Evolutionary conservation across 208 protist species (phyloP).

Genomic region (Tritrichomonas musculus): DNA sequence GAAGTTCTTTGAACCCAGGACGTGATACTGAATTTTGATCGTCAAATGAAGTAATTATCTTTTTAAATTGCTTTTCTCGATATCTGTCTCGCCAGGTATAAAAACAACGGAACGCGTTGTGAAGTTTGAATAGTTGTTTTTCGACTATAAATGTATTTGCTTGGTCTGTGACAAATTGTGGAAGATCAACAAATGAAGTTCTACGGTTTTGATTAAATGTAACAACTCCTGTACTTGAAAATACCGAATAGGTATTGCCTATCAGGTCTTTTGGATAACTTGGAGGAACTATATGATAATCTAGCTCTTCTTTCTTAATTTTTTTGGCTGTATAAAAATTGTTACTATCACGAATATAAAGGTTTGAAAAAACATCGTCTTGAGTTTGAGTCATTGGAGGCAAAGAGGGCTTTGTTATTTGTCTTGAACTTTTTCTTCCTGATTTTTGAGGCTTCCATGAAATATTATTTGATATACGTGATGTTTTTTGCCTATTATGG

Average conservation of each 20-base stretch:
- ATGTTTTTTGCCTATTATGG: no score
- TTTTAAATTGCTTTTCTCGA: neutral
- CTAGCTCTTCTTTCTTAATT: neutral
- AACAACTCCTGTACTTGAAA: neutral
- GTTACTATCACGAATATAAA: neutral
- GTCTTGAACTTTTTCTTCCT: neutral
- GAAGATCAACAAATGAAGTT: neutral
- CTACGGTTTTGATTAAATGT: neutral
- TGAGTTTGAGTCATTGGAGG: neutral
- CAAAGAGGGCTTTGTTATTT: neutral
- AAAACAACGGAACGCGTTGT: neutral
- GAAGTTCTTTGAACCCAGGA: neutral
- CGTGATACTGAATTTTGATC: neutral
- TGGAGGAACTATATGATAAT: neutral
- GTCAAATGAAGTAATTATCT: neutral
- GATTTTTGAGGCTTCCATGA: neutral
- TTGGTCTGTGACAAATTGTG: neutral
- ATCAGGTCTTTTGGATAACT: neutral
- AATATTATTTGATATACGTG: no score
- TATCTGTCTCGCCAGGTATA: neutral
- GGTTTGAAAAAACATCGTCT: neutral
- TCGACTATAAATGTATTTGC: neutral
- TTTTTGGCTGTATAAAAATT: neutral
- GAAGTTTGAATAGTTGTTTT: neutral
- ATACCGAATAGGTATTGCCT: neutral